phyloP scores from a whole-genome alignment of 2,329 filamentous ascomycete genomes.

The Metarhizium rileyi region DNA sequence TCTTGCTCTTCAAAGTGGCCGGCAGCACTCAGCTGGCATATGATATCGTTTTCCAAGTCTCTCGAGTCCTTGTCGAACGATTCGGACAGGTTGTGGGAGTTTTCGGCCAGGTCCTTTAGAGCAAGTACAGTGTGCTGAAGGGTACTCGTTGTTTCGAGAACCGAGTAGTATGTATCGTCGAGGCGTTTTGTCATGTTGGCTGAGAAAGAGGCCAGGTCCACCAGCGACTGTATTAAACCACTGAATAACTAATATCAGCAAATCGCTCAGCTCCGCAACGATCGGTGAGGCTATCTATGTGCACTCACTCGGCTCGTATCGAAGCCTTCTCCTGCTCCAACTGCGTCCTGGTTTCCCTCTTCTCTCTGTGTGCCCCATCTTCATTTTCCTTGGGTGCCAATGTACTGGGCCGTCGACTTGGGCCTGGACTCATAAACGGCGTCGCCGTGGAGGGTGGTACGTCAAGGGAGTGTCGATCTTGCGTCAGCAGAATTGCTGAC shows the following conservation, averaged over 20 bases:
- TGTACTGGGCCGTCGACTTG: conserved; percentile 34
- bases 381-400: conserved; percentile 23
- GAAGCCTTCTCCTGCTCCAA: conserved; percentile 27
- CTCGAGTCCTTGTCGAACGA: conserved; percentile 51
- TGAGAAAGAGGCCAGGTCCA: conserved; percentile 49
- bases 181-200: conserved; percentile 53
- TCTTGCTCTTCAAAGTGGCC: conserved; percentile 57
- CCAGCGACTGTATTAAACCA: conserved; percentile 41
- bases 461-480: conserved; percentile 33
- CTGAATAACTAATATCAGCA: conserved; percentile 21
- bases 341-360: conserved; percentile 30
- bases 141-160: conserved; percentile 57
- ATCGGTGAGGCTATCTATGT: not conserved
- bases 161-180: conserved; percentile 64
- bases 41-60: conserved; percentile 50
- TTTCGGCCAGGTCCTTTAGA: conserved; percentile 56
- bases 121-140: conserved; percentile 55
- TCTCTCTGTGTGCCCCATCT: conserved; percentile 25
- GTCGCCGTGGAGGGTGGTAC: conserved; percentile 33
- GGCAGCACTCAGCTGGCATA: conserved; percentile 48
- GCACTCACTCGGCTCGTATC: conserved; percentile 22
- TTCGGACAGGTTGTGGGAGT: conserved; percentile 47
- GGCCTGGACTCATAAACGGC: conserved; percentile 31
- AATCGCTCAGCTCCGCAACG: too few relatives aligned
- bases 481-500: conserved; percentile 10